A percentile compares a stretch with the other conserved stretches of the same genome.
Evolutionary conservation across 129 eudicot genomes (phyloP).

Genomic region (Helichrysum umbraculigerum): DNA sequence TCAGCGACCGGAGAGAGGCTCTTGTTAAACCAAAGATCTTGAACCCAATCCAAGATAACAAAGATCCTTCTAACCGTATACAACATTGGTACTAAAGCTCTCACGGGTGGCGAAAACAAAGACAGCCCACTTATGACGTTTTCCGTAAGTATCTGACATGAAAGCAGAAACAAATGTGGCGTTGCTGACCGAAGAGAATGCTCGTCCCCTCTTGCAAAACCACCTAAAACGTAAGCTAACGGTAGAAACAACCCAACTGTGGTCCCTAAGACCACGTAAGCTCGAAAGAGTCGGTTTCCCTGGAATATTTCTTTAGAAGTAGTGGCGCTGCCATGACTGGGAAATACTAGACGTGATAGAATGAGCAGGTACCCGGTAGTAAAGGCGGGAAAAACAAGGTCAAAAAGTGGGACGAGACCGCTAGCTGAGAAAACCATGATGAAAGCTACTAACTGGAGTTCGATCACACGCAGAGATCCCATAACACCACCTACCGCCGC

Average conservation of each 20-base stretch:
- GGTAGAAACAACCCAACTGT: slow-evolving; percentile 73
- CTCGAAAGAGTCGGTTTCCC: slow-evolving; percentile 55
- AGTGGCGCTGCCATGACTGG: slow-evolving; percentile 5
- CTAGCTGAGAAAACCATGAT: slow-evolving; percentile 95
- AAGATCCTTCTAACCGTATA: slow-evolving; percentile 77
- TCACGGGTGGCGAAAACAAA: slow-evolving; percentile 84
- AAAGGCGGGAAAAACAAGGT: slow-evolving; percentile 71
- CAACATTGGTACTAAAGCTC: slow-evolving; percentile 84
- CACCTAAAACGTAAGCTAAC: slow-evolving; percentile 84
- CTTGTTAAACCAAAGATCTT: slow-evolving; percentile 79
- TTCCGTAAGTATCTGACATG: slow-evolving; percentile 85
- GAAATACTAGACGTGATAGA: slow-evolving; percentile 69
- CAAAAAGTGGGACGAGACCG: slow-evolving; percentile 81
- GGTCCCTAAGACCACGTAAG: slow-evolving; percentile 64
- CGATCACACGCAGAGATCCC: slow-evolving; percentile 73
- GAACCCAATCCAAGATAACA: slow-evolving; percentile 76
- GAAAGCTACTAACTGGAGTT: slow-evolving; percentile 87
- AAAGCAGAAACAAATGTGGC: slow-evolving; percentile 77
- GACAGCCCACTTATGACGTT: slow-evolving; percentile 69
- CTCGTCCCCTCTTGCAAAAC: slow-evolving; percentile 88
- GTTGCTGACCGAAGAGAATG: slow-evolving; percentile 84
- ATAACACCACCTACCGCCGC: slow-evolving; percentile 38
- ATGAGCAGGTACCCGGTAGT: slow-evolving; percentile 56
- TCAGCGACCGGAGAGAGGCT: slow-evolving; percentile 54
- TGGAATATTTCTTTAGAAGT: slow-evolving; percentile 30